Evolutionary conservation across 768 basidiomycete genomes (phyloP).

Genomic region (Favolaschia claudopus): DNA sequence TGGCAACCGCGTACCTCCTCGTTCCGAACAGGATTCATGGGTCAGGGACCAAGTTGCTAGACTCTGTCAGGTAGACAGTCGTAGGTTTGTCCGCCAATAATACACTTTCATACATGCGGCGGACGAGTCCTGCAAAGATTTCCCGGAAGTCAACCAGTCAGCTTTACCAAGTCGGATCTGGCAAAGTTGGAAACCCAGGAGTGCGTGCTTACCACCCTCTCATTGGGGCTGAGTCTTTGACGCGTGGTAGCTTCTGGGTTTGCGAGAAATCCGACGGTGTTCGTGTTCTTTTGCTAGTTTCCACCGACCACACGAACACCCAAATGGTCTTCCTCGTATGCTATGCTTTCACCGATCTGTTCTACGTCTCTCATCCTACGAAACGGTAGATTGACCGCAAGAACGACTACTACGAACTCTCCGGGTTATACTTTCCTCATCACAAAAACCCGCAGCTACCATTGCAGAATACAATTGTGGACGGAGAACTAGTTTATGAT

Average conservation of each 20-base stretch:
- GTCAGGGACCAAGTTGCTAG: slow-evolving; percentile 68
- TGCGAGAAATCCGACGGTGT: slow-evolving; percentile 99
- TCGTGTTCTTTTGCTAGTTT: slow-evolving; percentile 85
- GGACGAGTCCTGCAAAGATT: slow-evolving; percentile 60
- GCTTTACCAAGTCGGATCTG: slow-evolving; percentile 77
- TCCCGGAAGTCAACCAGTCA: slow-evolving; percentile 96
- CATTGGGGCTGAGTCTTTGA: neutral
- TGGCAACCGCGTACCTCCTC: slow-evolving; percentile 59
- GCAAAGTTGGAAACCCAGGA: slow-evolving; percentile 83
- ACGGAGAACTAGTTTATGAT: slow-evolving; percentile 95
- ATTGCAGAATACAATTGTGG: slow-evolving; percentile 82
- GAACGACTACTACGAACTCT: slow-evolving; percentile 79
- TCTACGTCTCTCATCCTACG: slow-evolving; percentile 1
- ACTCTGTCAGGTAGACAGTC: slow-evolving; percentile 69
- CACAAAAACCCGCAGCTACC: slow-evolving; percentile 74
- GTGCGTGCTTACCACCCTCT: slow-evolving; percentile 50
- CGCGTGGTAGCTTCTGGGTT: slow-evolving; percentile 86
- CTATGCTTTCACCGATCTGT: neutral
- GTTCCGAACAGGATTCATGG: slow-evolving; percentile 70
- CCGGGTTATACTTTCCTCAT: slow-evolving; percentile 90
- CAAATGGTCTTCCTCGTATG: slow-evolving; percentile 82
- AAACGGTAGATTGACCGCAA: slow-evolving; percentile 90
- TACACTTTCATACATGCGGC: slow-evolving; percentile 13
- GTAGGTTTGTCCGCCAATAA: slow-evolving; percentile 55
- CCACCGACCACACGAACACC: slow-evolving; percentile 60